A percentile compares a stretch with the other conserved stretches of the same genome.
phyloP scores from a whole-genome alignment of 1,284 basidiomycete genomes.

The Crucibulum cyathiforme region DNA sequence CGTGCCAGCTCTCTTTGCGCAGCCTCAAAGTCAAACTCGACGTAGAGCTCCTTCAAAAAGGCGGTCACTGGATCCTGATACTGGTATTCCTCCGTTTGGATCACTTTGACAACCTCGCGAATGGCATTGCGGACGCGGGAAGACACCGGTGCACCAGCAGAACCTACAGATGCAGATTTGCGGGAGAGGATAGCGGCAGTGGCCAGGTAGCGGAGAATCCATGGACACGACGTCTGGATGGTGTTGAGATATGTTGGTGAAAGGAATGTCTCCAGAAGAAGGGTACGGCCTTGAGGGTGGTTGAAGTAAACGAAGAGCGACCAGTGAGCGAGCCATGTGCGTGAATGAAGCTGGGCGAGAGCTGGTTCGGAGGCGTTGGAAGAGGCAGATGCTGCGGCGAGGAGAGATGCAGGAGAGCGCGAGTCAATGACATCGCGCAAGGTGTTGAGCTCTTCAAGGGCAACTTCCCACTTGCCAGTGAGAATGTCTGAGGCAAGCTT shows the following conservation, averaged over 20 bases:
- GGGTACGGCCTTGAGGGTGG: constrained; percentile 90
- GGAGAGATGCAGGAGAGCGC: constrained; percentile 59
- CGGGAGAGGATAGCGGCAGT: constrained; percentile 92
- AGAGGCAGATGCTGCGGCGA: constrained; percentile 43
- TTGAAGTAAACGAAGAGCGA: constrained; percentile 99
- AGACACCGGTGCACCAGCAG: constrained; percentile 54
- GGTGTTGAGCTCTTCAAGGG: constrained; percentile 92
- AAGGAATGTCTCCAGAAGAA: constrained; percentile 96
- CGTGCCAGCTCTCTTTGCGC: constrained; percentile 84
- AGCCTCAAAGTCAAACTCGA: constrained; percentile 76
- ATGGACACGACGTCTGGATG: constrained; percentile 95
- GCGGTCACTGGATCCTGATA: constrained; percentile 93
- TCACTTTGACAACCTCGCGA: constrained; percentile 87
- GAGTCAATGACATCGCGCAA: constrained; percentile 92
- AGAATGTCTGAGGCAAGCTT: constrained; percentile 97
- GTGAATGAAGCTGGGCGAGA: constrained; percentile 87
- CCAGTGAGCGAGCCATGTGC: constrained; percentile 98
- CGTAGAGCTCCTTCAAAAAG: constrained; percentile 93
- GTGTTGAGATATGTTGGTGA: constrained; percentile 97
- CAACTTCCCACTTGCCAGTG: constrained; percentile 92
- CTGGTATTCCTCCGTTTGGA: constrained; percentile 94
- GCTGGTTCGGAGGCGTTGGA: constrained; percentile 51
- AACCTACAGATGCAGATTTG: constrained; percentile 58
- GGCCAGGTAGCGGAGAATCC: constrained; percentile 95
- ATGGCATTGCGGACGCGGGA: constrained; percentile 84